Evolutionary conservation across 2,329 filamentous ascomycete genomes (phyloP).

Genomic region (Pseudocercospora fuligena): DNA sequence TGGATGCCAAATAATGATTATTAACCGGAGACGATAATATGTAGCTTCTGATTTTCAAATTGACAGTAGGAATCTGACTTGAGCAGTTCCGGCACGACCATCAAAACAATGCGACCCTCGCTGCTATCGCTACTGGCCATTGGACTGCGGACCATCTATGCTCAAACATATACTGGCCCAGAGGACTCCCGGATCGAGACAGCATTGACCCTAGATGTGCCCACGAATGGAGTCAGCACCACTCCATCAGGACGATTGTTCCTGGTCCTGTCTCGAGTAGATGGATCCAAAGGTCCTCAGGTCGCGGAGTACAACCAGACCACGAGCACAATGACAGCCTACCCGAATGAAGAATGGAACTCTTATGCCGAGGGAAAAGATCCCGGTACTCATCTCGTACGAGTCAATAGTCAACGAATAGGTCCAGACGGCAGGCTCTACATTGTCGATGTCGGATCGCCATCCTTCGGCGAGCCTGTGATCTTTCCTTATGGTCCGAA

Average conservation of each 20-base stretch:
- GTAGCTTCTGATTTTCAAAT: neutral
- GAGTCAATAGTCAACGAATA: constrained; percentile 39
- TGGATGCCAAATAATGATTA: neutral
- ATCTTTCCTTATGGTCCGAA: constrained; percentile 41
- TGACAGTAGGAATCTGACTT: neutral
- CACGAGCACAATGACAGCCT: constrained; percentile 29
- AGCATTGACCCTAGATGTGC: constrained; percentile 29
- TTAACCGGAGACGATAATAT: neutral
- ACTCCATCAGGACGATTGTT: constrained; percentile 40
- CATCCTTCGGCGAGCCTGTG: constrained; percentile 37
- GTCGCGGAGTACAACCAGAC: constrained; percentile 37
- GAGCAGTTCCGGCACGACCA: neutral
- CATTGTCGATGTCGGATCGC: constrained; percentile 41
- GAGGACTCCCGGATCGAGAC: constrained; percentile 29
- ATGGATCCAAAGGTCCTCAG: constrained; percentile 39
- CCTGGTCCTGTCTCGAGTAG: constrained; percentile 37
- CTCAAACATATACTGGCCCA: constrained; percentile 16
- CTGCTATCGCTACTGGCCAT: neutral
- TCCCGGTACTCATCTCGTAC: constrained; percentile 32
- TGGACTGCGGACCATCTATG: neutral
- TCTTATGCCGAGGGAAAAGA: constrained; percentile 36
- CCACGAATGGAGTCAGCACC: constrained; percentile 35
- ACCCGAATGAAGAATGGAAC: constrained; percentile 41
- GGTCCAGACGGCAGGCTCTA: constrained; percentile 43
- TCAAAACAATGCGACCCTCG: neutral